Percentiles rank a stretch among this genome's conserved stretches.
Evolutionary conservation across 1,139 yeast genomes (phyloP).

Genomic region (Nakaseomyces delphensis): DNA sequence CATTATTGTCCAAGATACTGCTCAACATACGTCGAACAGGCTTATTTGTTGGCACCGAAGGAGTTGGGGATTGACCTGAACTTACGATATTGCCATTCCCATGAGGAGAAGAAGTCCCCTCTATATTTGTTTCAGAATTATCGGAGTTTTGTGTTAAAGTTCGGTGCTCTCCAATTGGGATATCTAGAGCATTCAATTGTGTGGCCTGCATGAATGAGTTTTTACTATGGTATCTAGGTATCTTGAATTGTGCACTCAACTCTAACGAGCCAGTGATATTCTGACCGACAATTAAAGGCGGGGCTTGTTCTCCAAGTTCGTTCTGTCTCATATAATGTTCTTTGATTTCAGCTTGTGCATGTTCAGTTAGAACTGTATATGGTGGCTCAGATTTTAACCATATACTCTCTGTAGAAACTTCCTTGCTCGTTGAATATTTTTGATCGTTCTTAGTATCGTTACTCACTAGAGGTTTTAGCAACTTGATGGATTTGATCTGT

Average conservation of each 20-base stretch:
- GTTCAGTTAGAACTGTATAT: constrained; percentile 25
- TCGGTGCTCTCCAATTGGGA: constrained; percentile 20
- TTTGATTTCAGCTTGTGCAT: constrained; percentile 22
- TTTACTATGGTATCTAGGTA: constrained; percentile 35
- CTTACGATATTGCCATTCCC: constrained; percentile 5
- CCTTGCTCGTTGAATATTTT: constrained; percentile 7
- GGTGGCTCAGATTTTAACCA: constrained; percentile 18
- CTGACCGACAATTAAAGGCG: constrained; percentile 33
- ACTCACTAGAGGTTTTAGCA: constrained; percentile 18
- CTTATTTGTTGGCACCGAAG: constrained; percentile 11
- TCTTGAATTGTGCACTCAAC: constrained; percentile 29
- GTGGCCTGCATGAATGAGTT: constrained; percentile 25
- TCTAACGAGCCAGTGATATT: constrained; percentile 35
- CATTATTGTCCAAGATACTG: constrained; percentile 15
- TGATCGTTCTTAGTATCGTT: constrained; percentile 10
- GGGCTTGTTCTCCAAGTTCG: constrained; percentile 23
- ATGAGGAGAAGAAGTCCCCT: constrained; percentile 7
- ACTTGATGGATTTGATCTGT: constrained; percentile 12
- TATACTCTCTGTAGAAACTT: not conserved
- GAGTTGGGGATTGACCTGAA: constrained; percentile 10
- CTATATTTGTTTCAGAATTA: constrained; percentile 6
- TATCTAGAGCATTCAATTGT: constrained; percentile 28
- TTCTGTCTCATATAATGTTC: constrained; percentile 21
- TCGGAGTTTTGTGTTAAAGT: constrained; percentile 1
- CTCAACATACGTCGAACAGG: constrained; percentile 19